Conservation (phyloP, 192 early-diverging fungal genomes). For the Linnemannia elongata region DNA sequence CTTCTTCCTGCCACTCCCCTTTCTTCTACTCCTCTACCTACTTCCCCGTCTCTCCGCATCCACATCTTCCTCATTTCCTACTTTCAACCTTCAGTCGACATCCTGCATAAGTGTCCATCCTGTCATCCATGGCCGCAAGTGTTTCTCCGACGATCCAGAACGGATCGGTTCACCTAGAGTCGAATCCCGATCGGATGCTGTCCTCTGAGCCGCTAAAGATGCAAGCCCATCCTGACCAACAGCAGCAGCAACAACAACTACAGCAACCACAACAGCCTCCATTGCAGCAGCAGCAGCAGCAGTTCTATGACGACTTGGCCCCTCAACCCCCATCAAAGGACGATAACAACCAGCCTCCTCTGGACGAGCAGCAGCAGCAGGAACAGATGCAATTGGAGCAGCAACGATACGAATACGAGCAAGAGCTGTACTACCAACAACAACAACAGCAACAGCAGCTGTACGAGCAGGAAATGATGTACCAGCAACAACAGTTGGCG, state of each 20-base stretch:
- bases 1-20: not conserved
- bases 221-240: slow-evolving; percentile 2
- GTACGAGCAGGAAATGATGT: slow-evolving; percentile 37
- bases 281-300: slow-evolving; percentile 5
- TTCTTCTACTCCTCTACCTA: not conserved
- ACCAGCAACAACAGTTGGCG: slow-evolving; percentile 38
- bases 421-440: slow-evolving; percentile 32
- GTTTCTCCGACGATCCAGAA: slow-evolving; percentile 39
- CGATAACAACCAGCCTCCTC: not conserved
- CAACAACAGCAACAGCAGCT: slow-evolving; percentile 34
- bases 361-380: not conserved
- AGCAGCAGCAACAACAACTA: slow-evolving; percentile 9
- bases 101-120: not conserved
- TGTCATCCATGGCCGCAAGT: slow-evolving; percentile 43
- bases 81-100: not conserved
- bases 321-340: not conserved
- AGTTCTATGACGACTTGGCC: not conserved
- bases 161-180: slow-evolving; percentile 11
- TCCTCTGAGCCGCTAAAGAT: slow-evolving; percentile 10
- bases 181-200: slow-evolving; percentile 8
- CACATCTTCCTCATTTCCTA: not conserved
- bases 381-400: slow-evolving; percentile 31
- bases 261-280: slow-evolving; percentile 20
- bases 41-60: not conserved
- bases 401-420: slow-evolving; percentile 40